Percentiles rank a stretch among this genome's conserved stretches.
These are phyloP conservation scores for Wallacemonas sp. DNA, from an alignment of 208 protist species.

Conservation along the genomic window DNA sequence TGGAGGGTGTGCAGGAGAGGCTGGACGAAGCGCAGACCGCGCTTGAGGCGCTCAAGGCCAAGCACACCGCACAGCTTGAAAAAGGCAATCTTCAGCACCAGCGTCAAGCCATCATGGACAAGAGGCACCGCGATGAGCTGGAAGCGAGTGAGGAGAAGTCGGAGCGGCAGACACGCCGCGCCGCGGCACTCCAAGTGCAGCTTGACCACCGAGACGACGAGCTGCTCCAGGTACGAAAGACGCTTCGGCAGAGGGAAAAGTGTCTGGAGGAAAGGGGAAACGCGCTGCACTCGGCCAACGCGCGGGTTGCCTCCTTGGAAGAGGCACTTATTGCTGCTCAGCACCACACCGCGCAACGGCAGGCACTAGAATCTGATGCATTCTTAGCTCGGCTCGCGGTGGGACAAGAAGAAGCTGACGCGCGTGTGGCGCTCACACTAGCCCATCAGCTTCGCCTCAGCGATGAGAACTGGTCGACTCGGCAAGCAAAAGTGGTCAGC, in stretches of 20 bases:
- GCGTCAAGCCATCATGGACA: conserved; percentile 2
- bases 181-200: neutral
- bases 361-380: neutral
- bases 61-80: conserved; percentile 13
- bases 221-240: neutral
- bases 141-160: conserved; percentile 16
- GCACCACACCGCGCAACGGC: neutral
- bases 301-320: neutral
- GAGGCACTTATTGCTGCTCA: neutral
- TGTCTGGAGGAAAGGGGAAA: neutral
- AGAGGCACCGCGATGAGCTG: neutral
- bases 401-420: neutral
- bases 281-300: conserved; percentile 2
- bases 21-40: neutral
- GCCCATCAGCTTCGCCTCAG: too few species aligned
- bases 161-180: conserved; percentile 1
- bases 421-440: neutral
- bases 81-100: conserved; percentile 10
- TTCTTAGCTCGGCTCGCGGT: neutral
- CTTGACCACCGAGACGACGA: neutral
- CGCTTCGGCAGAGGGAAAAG: neutral
- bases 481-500: neutral
- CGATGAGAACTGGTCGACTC: too few species aligned
- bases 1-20: neutral
- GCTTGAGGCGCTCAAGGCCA: conserved; percentile 17